Conservation (phyloP, 73 alveolate genomes). For the Symbiodinium pilosum region DNA sequence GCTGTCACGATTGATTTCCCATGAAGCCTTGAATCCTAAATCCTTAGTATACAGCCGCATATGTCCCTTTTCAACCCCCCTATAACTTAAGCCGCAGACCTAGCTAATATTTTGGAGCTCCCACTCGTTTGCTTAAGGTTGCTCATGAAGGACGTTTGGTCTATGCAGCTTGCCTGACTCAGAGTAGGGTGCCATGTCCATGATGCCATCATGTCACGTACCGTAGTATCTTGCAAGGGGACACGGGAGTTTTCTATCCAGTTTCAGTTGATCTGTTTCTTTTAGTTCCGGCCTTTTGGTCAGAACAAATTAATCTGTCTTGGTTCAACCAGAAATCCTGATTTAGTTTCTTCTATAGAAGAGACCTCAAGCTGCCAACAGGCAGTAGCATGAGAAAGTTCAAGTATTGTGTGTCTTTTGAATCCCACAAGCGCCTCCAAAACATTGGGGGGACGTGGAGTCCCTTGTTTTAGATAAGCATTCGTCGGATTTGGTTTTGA, state of each 20-base stretch:
- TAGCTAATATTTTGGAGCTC: neutral
- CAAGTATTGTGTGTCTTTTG: neutral
- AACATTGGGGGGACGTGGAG: neutral
- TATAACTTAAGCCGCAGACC: neutral
- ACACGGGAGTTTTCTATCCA: neutral
- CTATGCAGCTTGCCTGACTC: neutral
- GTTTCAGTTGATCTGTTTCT: neutral
- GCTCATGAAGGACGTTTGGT: slow-evolving; percentile 1
- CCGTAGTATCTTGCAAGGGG: neutral
- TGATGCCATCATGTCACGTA: neutral
- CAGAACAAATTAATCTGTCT: neutral
- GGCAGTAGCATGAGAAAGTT: neutral
- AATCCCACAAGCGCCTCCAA: neutral
- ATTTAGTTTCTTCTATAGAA: neutral
- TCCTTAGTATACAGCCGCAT: neutral
- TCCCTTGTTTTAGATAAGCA: no score
- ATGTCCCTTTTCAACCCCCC: neutral
- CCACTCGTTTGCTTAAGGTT: neutral
- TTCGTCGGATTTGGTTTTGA: no score
- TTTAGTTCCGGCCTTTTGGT: neutral
- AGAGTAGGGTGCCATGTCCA: neutral
- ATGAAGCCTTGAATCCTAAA: neutral
- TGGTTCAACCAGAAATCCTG: neutral
- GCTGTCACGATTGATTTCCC: neutral
- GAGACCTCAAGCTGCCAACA: neutral